These are phyloP conservation scores for Tritrichomonas foetus DNA, from an alignment of 208 protist genomes.

Conservation along the genomic window DNA sequence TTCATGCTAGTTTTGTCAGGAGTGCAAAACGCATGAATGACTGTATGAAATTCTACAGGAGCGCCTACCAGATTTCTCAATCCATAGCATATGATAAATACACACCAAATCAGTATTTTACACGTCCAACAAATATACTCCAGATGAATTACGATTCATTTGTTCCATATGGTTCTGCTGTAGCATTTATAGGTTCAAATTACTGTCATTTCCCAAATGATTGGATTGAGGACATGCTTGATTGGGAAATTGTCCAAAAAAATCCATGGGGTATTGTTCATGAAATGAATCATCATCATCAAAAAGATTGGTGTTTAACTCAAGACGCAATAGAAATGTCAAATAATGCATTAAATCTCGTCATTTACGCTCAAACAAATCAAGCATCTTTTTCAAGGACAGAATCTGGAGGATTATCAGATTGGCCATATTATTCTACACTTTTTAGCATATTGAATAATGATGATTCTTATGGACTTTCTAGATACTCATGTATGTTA, in stretches of 20 bases:
- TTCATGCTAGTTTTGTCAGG: not conserved
- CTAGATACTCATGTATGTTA: not conserved
- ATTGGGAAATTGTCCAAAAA: not conserved
- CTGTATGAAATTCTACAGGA: not conserved
- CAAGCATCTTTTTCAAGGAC: not conserved
- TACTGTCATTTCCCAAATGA: not conserved
- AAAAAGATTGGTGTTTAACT: not conserved
- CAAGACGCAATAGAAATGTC: not conserved
- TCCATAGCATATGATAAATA: not conserved
- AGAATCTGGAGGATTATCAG: no score
- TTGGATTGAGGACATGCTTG: not conserved
- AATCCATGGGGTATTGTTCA: not conserved
- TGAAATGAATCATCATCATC: not conserved
- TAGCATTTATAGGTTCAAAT: not conserved
- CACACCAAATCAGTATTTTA: not conserved
- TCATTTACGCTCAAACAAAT: not conserved
- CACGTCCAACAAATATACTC: not conserved
- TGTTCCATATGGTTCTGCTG: not conserved
- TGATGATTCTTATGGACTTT: not conserved
- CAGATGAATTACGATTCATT: not conserved
- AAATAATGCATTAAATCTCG: not conserved
- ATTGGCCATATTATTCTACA: no score
- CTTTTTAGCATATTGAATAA: no score
- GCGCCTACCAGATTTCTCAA: not conserved
- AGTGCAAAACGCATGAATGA: not conserved